These are phyloP conservation scores for Danielia oregonensis DNA, from an alignment of 805 yeast genomes.

Conservation along the genomic window DNA sequence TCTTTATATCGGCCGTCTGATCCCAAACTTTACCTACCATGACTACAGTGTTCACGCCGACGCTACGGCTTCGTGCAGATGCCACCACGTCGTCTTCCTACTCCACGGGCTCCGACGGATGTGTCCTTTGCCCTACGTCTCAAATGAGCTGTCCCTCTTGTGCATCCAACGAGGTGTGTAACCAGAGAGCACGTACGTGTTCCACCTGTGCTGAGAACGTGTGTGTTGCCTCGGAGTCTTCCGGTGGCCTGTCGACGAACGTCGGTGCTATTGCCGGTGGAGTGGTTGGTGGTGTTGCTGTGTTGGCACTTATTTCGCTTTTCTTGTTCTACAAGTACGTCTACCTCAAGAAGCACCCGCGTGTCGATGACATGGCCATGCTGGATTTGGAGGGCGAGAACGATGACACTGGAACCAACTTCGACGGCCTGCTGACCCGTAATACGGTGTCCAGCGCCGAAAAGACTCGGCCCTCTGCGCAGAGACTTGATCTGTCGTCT, in stretches of 20 bases:
- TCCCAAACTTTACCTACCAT: too few relatives aligned
- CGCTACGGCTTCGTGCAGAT: constrained; percentile 11
- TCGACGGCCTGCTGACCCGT: background rate
- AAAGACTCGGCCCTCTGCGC: constrained; percentile 7
- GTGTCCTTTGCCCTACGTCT: constrained; percentile 40
- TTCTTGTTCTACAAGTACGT: constrained; percentile 31
- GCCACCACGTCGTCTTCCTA: constrained; percentile 6
- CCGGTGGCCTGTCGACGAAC: constrained; percentile 7
- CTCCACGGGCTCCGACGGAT: constrained; percentile 30
- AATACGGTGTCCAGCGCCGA: constrained; percentile 6
- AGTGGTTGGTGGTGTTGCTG: constrained; percentile 58
- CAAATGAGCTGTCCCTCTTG: constrained; percentile 47
- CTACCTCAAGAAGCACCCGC: constrained; percentile 30
- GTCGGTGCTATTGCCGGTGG: constrained; percentile 69
- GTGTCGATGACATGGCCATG: constrained; percentile 20
- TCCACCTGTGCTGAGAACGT: constrained; percentile 11
- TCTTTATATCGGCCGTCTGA: too few relatives aligned
- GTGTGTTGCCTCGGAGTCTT: constrained; percentile 6
- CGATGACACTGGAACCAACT: constrained; percentile 5
- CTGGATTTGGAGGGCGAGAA: constrained; percentile 8
- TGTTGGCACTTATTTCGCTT: constrained; percentile 34
- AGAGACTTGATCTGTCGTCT: constrained; percentile 4
- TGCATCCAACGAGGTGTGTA: constrained; percentile 13
- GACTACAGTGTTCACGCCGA: background rate
- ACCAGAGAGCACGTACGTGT: constrained; percentile 12